These are phyloP conservation scores for Trametes coccinea DNA, from an alignment of 768 basidiomycete genomes.

Conservation along the genomic window DNA sequence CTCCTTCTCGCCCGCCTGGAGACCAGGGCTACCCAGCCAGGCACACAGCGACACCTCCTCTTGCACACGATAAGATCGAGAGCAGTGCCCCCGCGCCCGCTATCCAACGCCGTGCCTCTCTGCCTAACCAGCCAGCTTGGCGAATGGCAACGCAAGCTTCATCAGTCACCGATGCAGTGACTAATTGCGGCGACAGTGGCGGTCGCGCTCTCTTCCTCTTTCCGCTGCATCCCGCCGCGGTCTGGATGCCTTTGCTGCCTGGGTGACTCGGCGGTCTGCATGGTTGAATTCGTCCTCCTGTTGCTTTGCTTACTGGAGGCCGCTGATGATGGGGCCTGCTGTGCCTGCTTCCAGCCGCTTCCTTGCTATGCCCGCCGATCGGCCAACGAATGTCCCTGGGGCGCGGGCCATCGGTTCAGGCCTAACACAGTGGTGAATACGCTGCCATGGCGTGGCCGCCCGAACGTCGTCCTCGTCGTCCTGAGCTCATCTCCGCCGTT, in stretches of 20 bases:
- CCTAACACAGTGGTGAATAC: neutral
- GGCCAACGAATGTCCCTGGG: neutral
- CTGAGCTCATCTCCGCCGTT: neutral
- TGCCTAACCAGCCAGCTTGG: too few species aligned
- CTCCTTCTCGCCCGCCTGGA: neutral
- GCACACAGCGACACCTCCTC: neutral
- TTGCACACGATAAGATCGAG: neutral
- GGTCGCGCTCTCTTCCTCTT: too few species aligned
- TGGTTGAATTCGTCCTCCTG: too few species aligned
- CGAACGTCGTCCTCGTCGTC: too few species aligned
- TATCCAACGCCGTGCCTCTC: too few species aligned
- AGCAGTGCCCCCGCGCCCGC: neutral
- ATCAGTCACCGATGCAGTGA: too few species aligned
- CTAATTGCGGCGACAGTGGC: too few species aligned
- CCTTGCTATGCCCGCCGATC: too few species aligned
- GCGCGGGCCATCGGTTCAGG: constrained; percentile 7
- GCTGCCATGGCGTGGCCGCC: neutral
- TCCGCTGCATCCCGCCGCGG: neutral
- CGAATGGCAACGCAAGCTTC: too few species aligned
- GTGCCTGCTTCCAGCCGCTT: neutral
- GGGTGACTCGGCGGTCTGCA: too few species aligned
- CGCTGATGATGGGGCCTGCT: neutral
- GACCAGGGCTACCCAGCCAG: neutral
- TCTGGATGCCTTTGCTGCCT: neutral
- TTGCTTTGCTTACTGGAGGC: too few species aligned